phyloP scores from a whole-genome alignment of 2,329 filamentous ascomycete genomes.

The Exserohilum rostratum region DNA sequence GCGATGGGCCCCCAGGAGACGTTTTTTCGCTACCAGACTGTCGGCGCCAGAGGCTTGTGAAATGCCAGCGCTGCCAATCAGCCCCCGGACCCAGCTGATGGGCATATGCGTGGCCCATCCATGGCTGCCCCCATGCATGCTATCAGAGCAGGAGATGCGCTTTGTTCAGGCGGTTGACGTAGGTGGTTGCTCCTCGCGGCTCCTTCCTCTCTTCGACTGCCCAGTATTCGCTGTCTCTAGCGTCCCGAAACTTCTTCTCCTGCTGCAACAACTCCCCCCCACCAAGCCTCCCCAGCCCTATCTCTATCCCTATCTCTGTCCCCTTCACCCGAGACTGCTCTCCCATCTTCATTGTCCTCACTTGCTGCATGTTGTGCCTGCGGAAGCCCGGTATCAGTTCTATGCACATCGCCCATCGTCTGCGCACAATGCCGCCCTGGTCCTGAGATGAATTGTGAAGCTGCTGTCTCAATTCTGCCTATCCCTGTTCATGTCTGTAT shows the following conservation, averaged over 20 bases:
- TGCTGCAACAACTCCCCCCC: background rate
- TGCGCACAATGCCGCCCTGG: background rate
- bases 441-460: background rate
- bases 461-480: background rate
- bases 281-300: background rate
- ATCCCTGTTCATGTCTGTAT: background rate
- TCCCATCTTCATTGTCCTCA: background rate
- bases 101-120: constrained; percentile 9
- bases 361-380: background rate
- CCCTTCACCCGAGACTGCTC: background rate
- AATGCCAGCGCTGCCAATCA: constrained; percentile 28
- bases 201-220: constrained; percentile 4
- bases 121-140: background rate
- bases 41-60: constrained; percentile 33
- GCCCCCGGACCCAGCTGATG: constrained; percentile 6
- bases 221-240: background rate
- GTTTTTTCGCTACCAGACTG: constrained; percentile 43
- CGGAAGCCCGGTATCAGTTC: background rate
- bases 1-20: constrained; percentile 29
- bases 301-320: background rate
- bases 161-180: constrained; percentile 3
- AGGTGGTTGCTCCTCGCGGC: constrained; percentile 6
- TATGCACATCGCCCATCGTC: constrained; percentile 1
- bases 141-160: constrained; percentile 4
- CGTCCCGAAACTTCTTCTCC: constrained; percentile 4